These are phyloP conservation scores for Talinum fruticosum DNA, from an alignment of 148 eudicot species.

Conservation along the genomic window DNA sequence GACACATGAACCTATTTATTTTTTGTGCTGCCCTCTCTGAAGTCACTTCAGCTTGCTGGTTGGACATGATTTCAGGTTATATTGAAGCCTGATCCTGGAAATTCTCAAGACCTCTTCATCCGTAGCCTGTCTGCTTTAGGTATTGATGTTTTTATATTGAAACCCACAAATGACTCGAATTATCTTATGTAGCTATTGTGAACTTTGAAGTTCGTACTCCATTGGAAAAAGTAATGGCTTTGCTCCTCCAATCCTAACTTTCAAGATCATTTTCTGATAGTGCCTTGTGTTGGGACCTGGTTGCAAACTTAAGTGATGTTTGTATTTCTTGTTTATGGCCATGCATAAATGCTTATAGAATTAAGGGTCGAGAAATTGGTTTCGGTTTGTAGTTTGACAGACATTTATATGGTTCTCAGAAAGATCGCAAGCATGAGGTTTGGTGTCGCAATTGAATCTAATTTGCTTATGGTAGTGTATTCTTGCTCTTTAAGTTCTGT, in stretches of 20 bases:
- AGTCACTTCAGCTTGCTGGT: conserved; percentile 21
- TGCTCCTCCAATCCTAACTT: not conserved
- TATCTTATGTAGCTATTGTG: not conserved
- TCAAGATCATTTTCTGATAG: not conserved
- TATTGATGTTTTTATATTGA: conserved; percentile 18
- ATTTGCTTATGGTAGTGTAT: not conserved
- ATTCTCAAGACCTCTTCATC: conserved; percentile 94
- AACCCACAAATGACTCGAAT: not conserved
- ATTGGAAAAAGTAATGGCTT: not conserved
- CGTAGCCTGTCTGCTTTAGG: conserved; percentile 93
- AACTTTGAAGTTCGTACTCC: not conserved
- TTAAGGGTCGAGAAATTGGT: not conserved
- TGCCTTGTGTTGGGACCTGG: not conserved
- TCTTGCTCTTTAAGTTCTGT: not conserved
- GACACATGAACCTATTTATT: not conserved
- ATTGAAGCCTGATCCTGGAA: conserved; percentile 99
- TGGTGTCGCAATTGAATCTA: not conserved
- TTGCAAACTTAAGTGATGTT: not conserved
- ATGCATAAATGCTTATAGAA: not conserved
- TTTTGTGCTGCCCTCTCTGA: conserved; percentile 2
- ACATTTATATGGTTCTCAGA: not conserved
- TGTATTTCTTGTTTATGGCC: not conserved
- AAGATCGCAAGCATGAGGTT: not conserved
- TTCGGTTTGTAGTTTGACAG: not conserved
- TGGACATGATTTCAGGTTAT: conserved; percentile 61